Conservation (phyloP, 2,329 filamentous ascomycete species). For the Fusarium mundagurra region DNA sequence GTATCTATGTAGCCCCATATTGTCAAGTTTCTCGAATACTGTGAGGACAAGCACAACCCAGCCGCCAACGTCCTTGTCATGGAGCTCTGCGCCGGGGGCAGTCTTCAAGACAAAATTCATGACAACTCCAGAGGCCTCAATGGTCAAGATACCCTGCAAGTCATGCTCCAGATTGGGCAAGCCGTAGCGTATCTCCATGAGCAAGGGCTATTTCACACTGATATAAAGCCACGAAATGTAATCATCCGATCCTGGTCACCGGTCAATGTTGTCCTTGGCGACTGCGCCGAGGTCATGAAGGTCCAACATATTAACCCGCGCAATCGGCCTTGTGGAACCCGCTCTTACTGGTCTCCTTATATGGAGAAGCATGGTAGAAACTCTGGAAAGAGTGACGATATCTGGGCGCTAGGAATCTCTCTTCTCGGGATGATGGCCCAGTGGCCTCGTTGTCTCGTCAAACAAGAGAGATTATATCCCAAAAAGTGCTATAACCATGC, state of each 20-base stretch:
- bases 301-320: slow-evolving; percentile 5
- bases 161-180: slow-evolving; percentile 36
- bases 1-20: slow-evolving; percentile 38
- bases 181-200: slow-evolving; percentile 45
- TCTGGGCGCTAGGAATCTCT: slow-evolving; percentile 49
- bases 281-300: slow-evolving; percentile 45
- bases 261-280: slow-evolving; percentile 44
- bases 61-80: slow-evolving; percentile 43
- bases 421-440: slow-evolving; percentile 46
- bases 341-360: slow-evolving; percentile 45
- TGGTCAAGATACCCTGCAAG: slow-evolving; percentile 27
- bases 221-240: slow-evolving; percentile 49
- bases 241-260: slow-evolving; percentile 43
- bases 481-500: slow-evolving; percentile 39
- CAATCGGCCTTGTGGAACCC: slow-evolving; percentile 39
- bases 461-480: slow-evolving; percentile 38
- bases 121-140: slow-evolving; percentile 28
- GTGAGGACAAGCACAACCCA: slow-evolving; percentile 31
- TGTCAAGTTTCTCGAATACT: slow-evolving; percentile 43
- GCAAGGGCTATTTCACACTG: slow-evolving; percentile 40
- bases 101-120: slow-evolving; percentile 43
- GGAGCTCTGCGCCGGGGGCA: slow-evolving; percentile 45
- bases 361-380: slow-evolving; percentile 33
- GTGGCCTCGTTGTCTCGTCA: slow-evolving; percentile 34
- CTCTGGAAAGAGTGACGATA: slow-evolving; percentile 44